Conservation (phyloP, 169 alveolate genomes). For the Neospora caninum region DNA sequence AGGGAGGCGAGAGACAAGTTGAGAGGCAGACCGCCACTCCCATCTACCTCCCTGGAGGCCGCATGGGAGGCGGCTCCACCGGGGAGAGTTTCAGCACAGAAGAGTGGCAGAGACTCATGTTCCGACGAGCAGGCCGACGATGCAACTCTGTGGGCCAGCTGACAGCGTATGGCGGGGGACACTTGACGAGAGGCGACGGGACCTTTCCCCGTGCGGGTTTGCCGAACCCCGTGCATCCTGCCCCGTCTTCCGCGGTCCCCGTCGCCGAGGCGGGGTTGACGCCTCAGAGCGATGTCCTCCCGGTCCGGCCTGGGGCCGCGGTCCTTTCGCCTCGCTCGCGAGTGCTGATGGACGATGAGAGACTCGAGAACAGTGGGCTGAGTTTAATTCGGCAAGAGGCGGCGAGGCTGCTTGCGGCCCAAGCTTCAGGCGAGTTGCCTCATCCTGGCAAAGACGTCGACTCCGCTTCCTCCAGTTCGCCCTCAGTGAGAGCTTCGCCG, state of each 20-base stretch:
- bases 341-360: neutral
- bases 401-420: neutral
- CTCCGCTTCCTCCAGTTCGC: neutral
- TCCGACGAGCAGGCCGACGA: constrained; percentile 15
- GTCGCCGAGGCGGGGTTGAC: neutral
- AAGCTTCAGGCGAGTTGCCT: neutral
- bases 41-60: constrained; percentile 12
- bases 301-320: neutral
- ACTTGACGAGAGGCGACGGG: neutral
- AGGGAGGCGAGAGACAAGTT: too few species aligned
- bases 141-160: constrained; percentile 23
- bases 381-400: neutral
- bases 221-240: neutral
- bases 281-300: neutral
- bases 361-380: neutral
- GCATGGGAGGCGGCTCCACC: constrained; percentile 23
- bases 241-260: neutral
- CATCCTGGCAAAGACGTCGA: neutral
- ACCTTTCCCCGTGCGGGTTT: neutral
- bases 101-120: constrained; percentile 20
- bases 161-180: neutral
- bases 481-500: neutral
- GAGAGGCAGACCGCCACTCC: neutral
- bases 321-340: neutral
- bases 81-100: constrained; percentile 1